Evolutionary conservation across 495 filamentous ascomycete genomes (phyloP).

Genomic region (Pseudomonodictys pantanalensis): DNA sequence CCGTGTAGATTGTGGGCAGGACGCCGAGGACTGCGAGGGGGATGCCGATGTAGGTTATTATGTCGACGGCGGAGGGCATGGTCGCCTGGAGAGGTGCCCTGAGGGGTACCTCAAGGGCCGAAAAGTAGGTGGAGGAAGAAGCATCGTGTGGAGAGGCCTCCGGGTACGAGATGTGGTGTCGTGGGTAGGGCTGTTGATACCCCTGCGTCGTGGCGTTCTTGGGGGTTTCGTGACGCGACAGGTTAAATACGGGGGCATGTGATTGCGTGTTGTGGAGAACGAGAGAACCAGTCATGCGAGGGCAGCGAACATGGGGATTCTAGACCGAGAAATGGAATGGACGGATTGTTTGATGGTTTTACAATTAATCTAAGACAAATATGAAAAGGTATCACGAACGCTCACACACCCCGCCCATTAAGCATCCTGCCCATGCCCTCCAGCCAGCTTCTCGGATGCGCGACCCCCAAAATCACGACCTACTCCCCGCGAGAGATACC

Average conservation of each 20-base stretch:
- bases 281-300: too few relatives aligned
- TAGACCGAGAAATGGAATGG: too few relatives aligned
- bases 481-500: too few relatives aligned
- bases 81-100: too few relatives aligned
- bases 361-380: too few relatives aligned
- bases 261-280: neutral
- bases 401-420: too few relatives aligned
- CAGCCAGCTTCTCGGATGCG: too few relatives aligned
- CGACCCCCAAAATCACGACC: too few relatives aligned
- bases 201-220: neutral
- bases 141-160: neutral
- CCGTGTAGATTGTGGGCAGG: conserved; percentile 62
- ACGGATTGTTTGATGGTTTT: too few relatives aligned
- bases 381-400: too few relatives aligned
- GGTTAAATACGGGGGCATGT: neutral
- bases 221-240: neutral
- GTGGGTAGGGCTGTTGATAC: neutral
- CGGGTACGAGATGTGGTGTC: neutral
- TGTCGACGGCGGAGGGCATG: conserved; percentile 40
- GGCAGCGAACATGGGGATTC: too few relatives aligned
- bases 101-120: neutral
- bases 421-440: too few relatives aligned
- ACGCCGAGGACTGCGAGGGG: conserved; percentile 66
- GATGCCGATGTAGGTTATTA: conserved; percentile 58
- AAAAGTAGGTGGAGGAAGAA: neutral